These are phyloP conservation scores for Aspergillus alliaceus DNA, from an alignment of 2,329 filamentous ascomycete genomes.

Conservation along the genomic window DNA sequence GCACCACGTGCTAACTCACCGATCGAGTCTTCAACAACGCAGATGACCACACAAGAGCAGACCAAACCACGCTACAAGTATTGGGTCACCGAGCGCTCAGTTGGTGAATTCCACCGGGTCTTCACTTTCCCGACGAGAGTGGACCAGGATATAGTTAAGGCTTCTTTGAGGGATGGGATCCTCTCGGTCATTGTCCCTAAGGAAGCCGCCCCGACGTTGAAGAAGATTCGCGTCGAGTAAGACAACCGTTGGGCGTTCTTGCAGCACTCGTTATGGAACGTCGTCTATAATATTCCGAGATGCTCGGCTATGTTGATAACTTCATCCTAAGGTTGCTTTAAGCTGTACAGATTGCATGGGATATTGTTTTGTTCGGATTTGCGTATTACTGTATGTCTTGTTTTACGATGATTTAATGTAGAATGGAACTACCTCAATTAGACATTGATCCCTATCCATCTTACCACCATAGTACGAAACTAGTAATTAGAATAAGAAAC, in stretches of 20 bases:
- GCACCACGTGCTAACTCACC: conserved; percentile 12
- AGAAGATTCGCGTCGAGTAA: conserved; percentile 52
- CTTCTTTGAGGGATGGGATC: conserved; percentile 59
- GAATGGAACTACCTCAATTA: not conserved
- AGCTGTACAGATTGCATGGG: not conserved
- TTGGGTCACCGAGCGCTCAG: conserved; percentile 58
- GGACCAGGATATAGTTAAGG: conserved; percentile 59
- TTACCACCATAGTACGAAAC: too few relatives aligned
- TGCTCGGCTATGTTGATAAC: not conserved
- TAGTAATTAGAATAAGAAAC: not conserved
- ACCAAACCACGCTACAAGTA: conserved; percentile 41
- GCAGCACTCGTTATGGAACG: not conserved
- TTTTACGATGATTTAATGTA: not conserved
- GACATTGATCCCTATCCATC: too few relatives aligned
- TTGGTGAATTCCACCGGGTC: conserved; percentile 57
- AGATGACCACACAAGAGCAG: conserved; percentile 18
- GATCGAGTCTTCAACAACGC: conserved; percentile 24
- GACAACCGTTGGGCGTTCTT: not conserved
- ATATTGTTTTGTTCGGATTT: not conserved
- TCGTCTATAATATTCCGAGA: not conserved
- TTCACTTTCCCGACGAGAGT: conserved; percentile 59
- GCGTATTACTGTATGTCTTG: not conserved
- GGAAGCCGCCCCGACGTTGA: conserved; percentile 47
- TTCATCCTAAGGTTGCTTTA: not conserved
- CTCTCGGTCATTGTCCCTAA: conserved; percentile 58